Conservation (phyloP, 176 grass and related monocot species). For the Areca catechu region DNA sequence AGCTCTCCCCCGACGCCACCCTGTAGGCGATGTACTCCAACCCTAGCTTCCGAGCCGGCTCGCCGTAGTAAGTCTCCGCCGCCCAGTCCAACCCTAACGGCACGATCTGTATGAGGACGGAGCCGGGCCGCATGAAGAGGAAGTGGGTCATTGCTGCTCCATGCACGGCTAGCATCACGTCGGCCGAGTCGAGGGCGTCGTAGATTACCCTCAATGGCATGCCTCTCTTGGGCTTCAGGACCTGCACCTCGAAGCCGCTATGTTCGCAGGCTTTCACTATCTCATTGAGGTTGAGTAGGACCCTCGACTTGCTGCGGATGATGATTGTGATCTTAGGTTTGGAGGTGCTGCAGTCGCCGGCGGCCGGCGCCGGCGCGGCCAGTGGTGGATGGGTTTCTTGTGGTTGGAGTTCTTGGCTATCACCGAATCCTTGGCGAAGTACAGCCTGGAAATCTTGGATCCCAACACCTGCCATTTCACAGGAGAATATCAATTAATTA, state of each 20-base stretch:
- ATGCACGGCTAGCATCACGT: slow-evolving; percentile 87
- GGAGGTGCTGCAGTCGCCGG: slow-evolving; percentile 6
- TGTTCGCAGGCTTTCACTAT: slow-evolving; percentile 55
- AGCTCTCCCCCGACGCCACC: slow-evolving; percentile 77
- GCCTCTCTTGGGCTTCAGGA: slow-evolving; percentile 58
- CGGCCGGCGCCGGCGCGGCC: slow-evolving; percentile 17
- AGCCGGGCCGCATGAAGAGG: slow-evolving; percentile 66
- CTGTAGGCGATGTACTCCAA: slow-evolving; percentile 74
- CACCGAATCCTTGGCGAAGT: too few species aligned
- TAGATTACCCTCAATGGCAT: slow-evolving; percentile 44
- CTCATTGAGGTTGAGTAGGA: slow-evolving; percentile 60
- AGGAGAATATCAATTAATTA: too few species aligned
- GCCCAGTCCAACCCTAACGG: slow-evolving; percentile 90
- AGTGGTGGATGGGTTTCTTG: too few species aligned
- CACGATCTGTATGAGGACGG: slow-evolving; percentile 82
- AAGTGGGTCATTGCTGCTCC: slow-evolving; percentile 89
- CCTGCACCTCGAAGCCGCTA: slow-evolving; percentile 74
- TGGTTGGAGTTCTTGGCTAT: too few species aligned
- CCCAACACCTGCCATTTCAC: too few species aligned
- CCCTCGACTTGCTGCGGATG: slow-evolving; percentile 69
- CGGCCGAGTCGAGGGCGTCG: slow-evolving; percentile 45
- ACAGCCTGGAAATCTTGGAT: too few species aligned
- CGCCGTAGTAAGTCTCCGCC: slow-evolving; percentile 80
- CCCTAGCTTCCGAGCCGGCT: slow-evolving; percentile 68
- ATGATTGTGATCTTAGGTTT: slow-evolving; percentile 79